Evolutionary conservation across 1,284 basidiomycete species (phyloP), one percentile per base, ranked within the genome.

Genomic region (Cutaneotrichosporon mucoides): DNA sequence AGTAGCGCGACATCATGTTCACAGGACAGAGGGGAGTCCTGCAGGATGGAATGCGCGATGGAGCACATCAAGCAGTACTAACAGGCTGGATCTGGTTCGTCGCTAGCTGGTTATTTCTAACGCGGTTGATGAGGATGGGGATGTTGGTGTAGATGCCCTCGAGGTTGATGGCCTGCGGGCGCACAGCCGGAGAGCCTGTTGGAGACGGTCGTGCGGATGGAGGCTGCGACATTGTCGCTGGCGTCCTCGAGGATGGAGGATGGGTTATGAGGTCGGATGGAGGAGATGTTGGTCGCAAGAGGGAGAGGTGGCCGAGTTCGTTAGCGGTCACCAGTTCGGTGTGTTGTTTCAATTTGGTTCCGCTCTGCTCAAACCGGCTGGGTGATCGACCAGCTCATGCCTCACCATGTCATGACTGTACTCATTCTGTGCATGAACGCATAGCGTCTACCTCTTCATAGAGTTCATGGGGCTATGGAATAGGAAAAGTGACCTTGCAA

Each of bases 111-210:
- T 57, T 57, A 51, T 59, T 64, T 36, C 62, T 55, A 43, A 61
- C 62, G 12, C 62, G 50, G 35, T 58, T 49, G 43, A 64, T 64
- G 35, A 64, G 59, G 16, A 61, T 58, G 35, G 62, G 57, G 6
- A 64, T 57, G 57, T 64, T 64, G 42, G 57, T 56, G 52, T 61
- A 64, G 52, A 64, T 64, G 54, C 55, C 46, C 48, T 64, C 62
- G 38, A 64, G 57, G 57, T 64, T 64, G 54, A 64, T 59, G 12
- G 44, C 15, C 5, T 53, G 50, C 15, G 57, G 57, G 1, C 45
- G 51, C 41, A 56, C 57, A 10, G 62, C 56, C 4, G 62, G 62
- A 38, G 61, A 60, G 10, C 61, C 61, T 46, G 55, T 58, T 7
- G 61, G 61, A 37, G 61, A 51, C n/a, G 57, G n/a, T 10, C 61